Percentiles rank a stretch among this genome's conserved stretches.
phyloP scores from a whole-genome alignment of 441 rosid genomes.

The Populus hybrid region DNA sequence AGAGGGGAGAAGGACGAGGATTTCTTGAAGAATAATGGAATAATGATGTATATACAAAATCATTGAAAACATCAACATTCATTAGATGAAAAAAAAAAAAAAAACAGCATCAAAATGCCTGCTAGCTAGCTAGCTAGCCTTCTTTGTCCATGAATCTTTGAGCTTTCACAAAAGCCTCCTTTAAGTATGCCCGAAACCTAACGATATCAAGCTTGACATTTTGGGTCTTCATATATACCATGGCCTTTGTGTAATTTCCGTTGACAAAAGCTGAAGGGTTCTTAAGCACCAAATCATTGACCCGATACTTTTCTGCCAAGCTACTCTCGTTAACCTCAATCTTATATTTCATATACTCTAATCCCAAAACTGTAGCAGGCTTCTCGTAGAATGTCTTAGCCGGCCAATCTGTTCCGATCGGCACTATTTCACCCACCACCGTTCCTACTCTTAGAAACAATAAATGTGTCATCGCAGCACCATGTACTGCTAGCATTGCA shows the following conservation, averaged over 20 bases:
- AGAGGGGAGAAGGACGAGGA: background rate
- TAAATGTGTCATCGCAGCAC: conserved; percentile 27
- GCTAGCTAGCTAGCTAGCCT: background rate
- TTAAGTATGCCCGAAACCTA: conserved; percentile 14
- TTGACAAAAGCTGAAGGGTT: conserved; percentile 13
- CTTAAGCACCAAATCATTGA: conserved; percentile 9
- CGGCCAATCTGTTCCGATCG: conserved; percentile 22
- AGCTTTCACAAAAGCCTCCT: conserved; percentile 17
- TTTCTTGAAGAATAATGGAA: background rate
- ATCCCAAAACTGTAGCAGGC: conserved; percentile 21
- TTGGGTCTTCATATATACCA: conserved; percentile 25
- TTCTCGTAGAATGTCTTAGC: conserved; percentile 16
- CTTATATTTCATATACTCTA: conserved; percentile 29
- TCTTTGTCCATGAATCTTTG: conserved; percentile 23
- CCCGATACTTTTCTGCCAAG: conserved; percentile 19
- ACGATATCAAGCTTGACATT: conserved; percentile 25
- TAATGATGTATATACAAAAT: no score
- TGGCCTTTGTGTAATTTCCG: conserved; percentile 10
- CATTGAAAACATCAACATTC: no score
- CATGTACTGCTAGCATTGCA: conserved; percentile 34
- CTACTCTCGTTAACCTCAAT: conserved; percentile 29
- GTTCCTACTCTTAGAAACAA: conserved; percentile 24
- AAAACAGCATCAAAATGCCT: background rate
- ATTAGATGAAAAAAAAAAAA: background rate
- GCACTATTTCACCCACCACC: conserved; percentile 30